Evolutionary conservation across 2,329 filamentous ascomycete species (phyloP), one percentile per base, ranked within the genome.

Genomic region (Arthrobotrys iridis): DNA sequence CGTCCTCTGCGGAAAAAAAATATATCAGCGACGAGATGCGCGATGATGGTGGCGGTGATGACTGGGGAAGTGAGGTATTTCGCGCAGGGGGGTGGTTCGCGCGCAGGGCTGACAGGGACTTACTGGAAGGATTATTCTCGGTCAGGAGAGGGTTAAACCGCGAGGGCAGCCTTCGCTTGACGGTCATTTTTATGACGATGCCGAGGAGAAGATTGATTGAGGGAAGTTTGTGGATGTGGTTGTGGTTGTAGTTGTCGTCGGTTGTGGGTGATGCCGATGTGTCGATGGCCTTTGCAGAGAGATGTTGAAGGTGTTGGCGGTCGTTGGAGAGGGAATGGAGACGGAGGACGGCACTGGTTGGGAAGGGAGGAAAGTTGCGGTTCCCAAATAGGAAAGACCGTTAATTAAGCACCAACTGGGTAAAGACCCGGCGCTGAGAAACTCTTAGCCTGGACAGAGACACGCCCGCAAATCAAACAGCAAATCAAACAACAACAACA

Each of bases 1-100:
- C 90, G 76, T 86, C 82, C 82, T 91, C 91, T 93, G 80, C 62
- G 66, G 13, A 60, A 48, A 24, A 24, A 15, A 20, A 37, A 48
- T n/a, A 48, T n/a, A 41, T 50, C 6, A 68, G 40, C 52, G 22
- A 43, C 22, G 59, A 48, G 62, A 33, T 58, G 33, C n/a, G 10
- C 18, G 62, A 33, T 45, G 46, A 26, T 55, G 62, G 41, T 55
- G 30, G 8, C 22, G 46, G 33, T 24, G 30, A 13, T 50, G 26
- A 10, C 24, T n/a, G n/a, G n/a, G n/a, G n/a, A n/a, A n/a, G 41
- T 33, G 35, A 37, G 26, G 18, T 18, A 33, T 26, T 22, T 37
- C 50, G 48, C 46, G 45, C n/a, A 50, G 30, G 33, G 55, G 43
- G 28, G 46, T 59, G 26, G 24, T 35, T 55, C 50, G 50, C 50